These are phyloP conservation scores for Ashbya aceris DNA, from an alignment of 1,139 yeast species.

Conservation along the genomic window DNA sequence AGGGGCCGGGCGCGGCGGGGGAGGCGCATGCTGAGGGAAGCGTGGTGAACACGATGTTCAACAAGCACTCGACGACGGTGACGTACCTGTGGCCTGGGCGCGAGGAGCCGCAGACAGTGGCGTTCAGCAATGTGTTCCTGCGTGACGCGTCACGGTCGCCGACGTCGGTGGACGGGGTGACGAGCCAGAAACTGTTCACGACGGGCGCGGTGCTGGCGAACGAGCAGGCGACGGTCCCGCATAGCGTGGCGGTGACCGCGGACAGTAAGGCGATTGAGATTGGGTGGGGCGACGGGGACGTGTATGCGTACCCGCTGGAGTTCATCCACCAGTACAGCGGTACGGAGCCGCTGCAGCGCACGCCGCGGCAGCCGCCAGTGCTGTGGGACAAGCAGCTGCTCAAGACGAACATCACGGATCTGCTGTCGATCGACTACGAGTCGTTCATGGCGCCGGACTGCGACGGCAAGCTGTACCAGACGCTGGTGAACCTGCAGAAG, in stretches of 20 bases:
- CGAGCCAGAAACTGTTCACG: constrained; percentile 59
- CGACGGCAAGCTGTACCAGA: constrained; percentile 33
- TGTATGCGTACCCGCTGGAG: constrained; percentile 37
- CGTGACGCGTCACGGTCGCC: constrained; percentile 53
- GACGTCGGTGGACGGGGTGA: constrained; percentile 43
- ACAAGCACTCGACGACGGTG: constrained; percentile 17
- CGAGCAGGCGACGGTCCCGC: constrained; percentile 30
- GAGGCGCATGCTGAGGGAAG: not conserved
- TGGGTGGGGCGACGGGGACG: constrained; percentile 49
- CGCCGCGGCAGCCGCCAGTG: constrained; percentile 30
- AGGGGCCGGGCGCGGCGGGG: too few relatives aligned
- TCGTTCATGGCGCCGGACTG: constrained; percentile 35
- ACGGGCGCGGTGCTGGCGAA: constrained; percentile 39
- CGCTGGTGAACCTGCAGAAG: constrained; percentile 42
- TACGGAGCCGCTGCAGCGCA: constrained; percentile 23
- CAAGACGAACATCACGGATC: constrained; percentile 21
- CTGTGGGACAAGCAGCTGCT: constrained; percentile 36
- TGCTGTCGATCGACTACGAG: constrained; percentile 32
- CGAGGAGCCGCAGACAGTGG: constrained; percentile 27
- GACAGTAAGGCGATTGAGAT: constrained; percentile 34
- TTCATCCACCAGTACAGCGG: constrained; percentile 36
- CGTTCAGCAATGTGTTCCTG: constrained; percentile 48
- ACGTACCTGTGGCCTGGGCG: constrained; percentile 13
- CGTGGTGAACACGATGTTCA: constrained; percentile 15
- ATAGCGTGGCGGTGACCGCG: constrained; percentile 26